A percentile compares a stretch with the other conserved stretches of the same genome.
Conservation (phyloP, 2,329 filamentous ascomycete species). For the Sclerotinia spermophila region DNA sequence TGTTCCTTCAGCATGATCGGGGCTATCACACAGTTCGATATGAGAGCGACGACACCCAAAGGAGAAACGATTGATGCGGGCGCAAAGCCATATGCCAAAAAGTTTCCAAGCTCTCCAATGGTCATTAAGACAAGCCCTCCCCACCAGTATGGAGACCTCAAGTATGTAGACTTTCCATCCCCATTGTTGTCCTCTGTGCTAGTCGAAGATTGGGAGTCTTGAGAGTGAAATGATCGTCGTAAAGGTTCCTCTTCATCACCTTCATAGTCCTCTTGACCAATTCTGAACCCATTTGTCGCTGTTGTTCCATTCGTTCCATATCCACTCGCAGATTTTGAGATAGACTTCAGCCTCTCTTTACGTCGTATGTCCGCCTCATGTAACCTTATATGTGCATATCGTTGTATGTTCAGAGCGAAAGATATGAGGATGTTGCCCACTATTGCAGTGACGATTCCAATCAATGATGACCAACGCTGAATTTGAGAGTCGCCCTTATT, state of each 20-base stretch:
- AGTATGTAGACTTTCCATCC: constrained; percentile 59
- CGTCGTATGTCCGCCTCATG: constrained; percentile 63
- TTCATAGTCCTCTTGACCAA: constrained; percentile 26
- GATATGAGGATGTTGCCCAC: constrained; percentile 91
- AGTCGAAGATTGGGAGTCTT: constrained; percentile 41
- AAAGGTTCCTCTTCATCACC: constrained; percentile 51
- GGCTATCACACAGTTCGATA: constrained; percentile 96
- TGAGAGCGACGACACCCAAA: constrained; percentile 89
- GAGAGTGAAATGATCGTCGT: constrained; percentile 48
- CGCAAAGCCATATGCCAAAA: constrained; percentile 94
- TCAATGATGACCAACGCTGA: constrained; percentile 83
- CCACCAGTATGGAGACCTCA: constrained; percentile 96
- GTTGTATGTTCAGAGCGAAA: constrained; percentile 91
- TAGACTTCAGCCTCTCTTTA: constrained; percentile 51
- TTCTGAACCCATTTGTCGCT: constrained; percentile 35
- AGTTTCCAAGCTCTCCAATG: constrained; percentile 91
- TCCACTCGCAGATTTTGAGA: constrained; percentile 37
- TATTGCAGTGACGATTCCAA: constrained; percentile 91
- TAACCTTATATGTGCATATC: constrained; percentile 88
- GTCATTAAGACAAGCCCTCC: constrained; percentile 88
- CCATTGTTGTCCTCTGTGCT: constrained; percentile 38
- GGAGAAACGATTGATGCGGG: constrained; percentile 97
- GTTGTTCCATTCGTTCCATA: constrained; percentile 50
- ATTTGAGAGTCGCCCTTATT: constrained; percentile 45
- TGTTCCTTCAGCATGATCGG: constrained; percentile 89